Evolutionary conservation across 2,329 filamentous ascomycete species (phyloP), one percentile per base, ranked within the genome.

Genomic region (Ophiocordyceps camponoti-rufipedis): DNA sequence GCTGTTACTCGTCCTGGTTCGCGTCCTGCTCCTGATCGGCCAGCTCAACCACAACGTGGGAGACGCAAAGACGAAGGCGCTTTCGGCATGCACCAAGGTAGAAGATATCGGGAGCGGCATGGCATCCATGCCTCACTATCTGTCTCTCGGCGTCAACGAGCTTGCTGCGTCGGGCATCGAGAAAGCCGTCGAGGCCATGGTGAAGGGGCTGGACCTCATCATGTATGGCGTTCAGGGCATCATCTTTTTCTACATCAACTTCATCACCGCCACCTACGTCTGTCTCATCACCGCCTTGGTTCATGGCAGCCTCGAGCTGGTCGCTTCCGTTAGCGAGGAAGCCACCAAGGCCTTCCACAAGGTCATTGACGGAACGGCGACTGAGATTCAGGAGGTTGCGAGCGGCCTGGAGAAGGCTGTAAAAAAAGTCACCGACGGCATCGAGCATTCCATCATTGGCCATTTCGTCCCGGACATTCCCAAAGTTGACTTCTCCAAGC

Each of bases 71-170:
- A 63, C 68, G 46, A 80, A 94, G 68, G 89, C 91, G 23, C 74
- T 94, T 45, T 82, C 85, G 45, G 87, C 89, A 51, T 98, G 91
- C 62, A 86, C 80, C 47, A 83, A 84, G 60, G 89, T 96, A 43
- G 89, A 98, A 66, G 85, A 85, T 53, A 77, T 94, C 53, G 91
- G 89, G 50, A 95, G 87, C 59, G 75, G 86, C 49, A 89, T 98
- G 85, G 91, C 89, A 38, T 96, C 91, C 35, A 94, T 96, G 87
- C 91, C 91, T 47, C 83, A 95, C 63, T 96, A 94, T 65, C 80
- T 96, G 59, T 84, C 88, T 2, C 69, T 74, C 44, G 91, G 91
- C 46, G 80, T 95, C 58, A 98, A 98, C 64, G 75, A 85, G 48
- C 67, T 96, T 53, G 82, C 85, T 8, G 85, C 86, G 31, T 72